phyloP scores from a whole-genome alignment of 2,329 filamentous ascomycete species.

The Stagonosporopsis vannaccii region DNA sequence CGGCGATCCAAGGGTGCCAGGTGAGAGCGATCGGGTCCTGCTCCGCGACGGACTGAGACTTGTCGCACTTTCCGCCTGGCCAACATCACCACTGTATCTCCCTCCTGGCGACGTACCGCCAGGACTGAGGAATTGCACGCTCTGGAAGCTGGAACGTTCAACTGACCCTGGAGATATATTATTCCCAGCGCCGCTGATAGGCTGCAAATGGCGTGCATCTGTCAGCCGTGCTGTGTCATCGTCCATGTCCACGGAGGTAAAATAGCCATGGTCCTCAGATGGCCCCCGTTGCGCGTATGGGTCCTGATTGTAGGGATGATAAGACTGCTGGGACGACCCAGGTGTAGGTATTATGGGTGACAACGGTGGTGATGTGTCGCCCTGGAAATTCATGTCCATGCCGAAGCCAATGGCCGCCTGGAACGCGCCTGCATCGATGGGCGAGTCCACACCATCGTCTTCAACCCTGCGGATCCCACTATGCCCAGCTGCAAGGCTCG shows the following conservation, averaged over 20 bases:
- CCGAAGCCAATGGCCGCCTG: constrained; percentile 57
- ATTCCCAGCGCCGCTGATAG: constrained; percentile 60
- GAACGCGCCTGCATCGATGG: constrained; percentile 56
- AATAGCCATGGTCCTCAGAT: constrained; percentile 64
- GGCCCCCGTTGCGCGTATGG: constrained; percentile 50
- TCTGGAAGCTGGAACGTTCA: constrained; percentile 62
- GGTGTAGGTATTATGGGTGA: constrained; percentile 26
- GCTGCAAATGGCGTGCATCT: constrained; percentile 62
- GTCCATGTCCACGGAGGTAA: constrained; percentile 55
- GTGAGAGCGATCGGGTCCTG: constrained; percentile 59
- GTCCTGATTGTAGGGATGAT: constrained; percentile 49
- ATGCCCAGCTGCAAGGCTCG: constrained; percentile 39
- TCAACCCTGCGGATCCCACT: constrained; percentile 39
- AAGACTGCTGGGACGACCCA: constrained; percentile 55
- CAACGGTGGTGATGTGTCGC: constrained; percentile 43
- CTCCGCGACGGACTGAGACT: constrained; percentile 45
- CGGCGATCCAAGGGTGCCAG: constrained; percentile 54
- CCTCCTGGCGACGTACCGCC: constrained; percentile 53
- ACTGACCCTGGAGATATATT: constrained; percentile 38
- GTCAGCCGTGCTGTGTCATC: constrained; percentile 69
- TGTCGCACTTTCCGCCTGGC: constrained; percentile 62
- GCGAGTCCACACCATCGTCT: constrained; percentile 49
- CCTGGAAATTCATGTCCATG: constrained; percentile 57
- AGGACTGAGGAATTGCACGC: constrained; percentile 60
- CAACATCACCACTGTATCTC: constrained; percentile 67